Base-by-base conservation (phyloP, 805 yeast species). In the Hanseniaspora thailandica region DNA sequence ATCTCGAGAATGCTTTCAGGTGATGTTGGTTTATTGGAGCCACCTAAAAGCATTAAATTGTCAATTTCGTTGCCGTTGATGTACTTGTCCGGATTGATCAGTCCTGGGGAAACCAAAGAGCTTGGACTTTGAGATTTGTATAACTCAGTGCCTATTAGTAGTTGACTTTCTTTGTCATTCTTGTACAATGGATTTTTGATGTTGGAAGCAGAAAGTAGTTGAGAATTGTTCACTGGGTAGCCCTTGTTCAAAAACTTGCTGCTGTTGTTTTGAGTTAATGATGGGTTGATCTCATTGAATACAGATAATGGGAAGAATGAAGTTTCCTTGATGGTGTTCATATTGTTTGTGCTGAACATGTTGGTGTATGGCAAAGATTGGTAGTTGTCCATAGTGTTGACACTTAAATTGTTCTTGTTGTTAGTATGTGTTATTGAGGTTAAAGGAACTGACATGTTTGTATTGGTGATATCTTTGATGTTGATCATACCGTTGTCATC, bases 401-500 rank as follows among this genome's bases (percentile, higher is more conserved):
- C 40, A 23, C 33, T 48, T 8, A 19, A 5, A 26, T 31, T 35
- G 40, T 28, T 35, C 15, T 47, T 38, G n/a, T 48, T 48, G 23
- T 22, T 6, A n/a, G 35, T 17, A 33, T 48, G 52, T 31, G 33
- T 19, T 8, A 52, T 39, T 2, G 55, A 45, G 2, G 55, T 45
- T 13, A 52, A 25, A 4, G 55, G 55, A 17, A 45, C 22, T 19
- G 51, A 19, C 3, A 28, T 38, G 23, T 45, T 46, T 9, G 51
- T 45, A 34, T 19, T 52, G 13, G 51, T 52, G 17, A 52, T 45
- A 25, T 52, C 51, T 8, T 46, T 44, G 34, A 52, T 55, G n/a
- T 25, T 44, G 28, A 48, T 45, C 52, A 52, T 45, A 7, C 58
- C 59, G 9, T 59, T 61, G 10, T 57, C 63, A 19, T 57, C 61